Conservation (phyloP, 1,284 basidiomycete genomes). For the Abortiporus biennis region DNA sequence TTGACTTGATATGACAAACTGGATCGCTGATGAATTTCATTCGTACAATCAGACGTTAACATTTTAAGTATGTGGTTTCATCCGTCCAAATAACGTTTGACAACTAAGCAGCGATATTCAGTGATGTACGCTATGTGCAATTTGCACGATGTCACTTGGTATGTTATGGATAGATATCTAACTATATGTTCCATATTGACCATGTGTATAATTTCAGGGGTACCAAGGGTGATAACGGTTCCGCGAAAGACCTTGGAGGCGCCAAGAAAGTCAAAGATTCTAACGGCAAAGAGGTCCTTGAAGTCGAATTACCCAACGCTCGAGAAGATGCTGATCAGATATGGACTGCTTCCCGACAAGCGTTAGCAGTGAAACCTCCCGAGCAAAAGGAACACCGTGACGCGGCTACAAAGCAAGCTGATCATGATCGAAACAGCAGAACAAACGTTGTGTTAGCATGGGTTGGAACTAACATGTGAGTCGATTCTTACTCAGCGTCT, state of each 20-base stretch:
- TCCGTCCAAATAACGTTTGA: background rate
- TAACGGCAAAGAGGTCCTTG: constrained; percentile 80
- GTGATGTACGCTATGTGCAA: constrained; percentile 93
- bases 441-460: constrained; percentile 84
- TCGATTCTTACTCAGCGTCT: constrained; percentile 15
- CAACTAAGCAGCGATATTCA: constrained; percentile 16
- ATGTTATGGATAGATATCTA: constrained; percentile 12
- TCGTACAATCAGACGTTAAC: constrained; percentile 79
- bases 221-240: constrained; percentile 86
- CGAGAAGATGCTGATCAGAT: constrained; percentile 83
- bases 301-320: constrained; percentile 76
- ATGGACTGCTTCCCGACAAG: constrained; percentile 68
- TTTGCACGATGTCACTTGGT: constrained; percentile 84
- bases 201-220: constrained; percentile 41
- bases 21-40: constrained; percentile 15
- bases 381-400: constrained; percentile 78
- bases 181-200: constrained; percentile 7
- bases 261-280: constrained; percentile 83
- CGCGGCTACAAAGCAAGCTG: constrained; percentile 85
- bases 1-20: background rate
- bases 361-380: constrained; percentile 58
- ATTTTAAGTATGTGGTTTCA: constrained; percentile 58
- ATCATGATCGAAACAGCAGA: constrained; percentile 76
- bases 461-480: constrained; percentile 80
- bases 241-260: constrained; percentile 80